These are phyloP conservation scores for Cetradonia linearis DNA, from an alignment of 495 filamentous ascomycete species.

Conservation along the genomic window DNA sequence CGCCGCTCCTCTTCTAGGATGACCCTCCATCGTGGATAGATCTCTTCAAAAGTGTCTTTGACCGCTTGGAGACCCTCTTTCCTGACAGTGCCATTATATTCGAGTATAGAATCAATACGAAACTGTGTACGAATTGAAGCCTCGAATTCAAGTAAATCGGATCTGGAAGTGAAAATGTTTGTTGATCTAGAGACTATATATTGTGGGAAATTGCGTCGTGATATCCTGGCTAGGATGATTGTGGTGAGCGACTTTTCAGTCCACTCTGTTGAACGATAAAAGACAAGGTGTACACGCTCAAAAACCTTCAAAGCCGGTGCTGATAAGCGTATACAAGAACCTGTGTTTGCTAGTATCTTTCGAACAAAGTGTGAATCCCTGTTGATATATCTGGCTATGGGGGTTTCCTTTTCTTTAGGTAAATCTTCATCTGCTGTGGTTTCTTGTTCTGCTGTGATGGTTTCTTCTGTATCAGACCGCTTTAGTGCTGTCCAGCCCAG, in stretches of 20 bases:
- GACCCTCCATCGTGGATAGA: constrained; percentile 69
- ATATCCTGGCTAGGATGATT: constrained; percentile 85
- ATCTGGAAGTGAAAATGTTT: constrained; percentile 74
- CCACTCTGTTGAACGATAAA: constrained; percentile 94
- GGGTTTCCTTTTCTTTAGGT: constrained; percentile 26
- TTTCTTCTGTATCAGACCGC: constrained; percentile 40
- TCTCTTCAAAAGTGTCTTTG: constrained; percentile 58
- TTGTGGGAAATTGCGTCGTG: constrained; percentile 74
- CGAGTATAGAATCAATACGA: constrained; percentile 71
- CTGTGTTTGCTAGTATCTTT: constrained; percentile 73
- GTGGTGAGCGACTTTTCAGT: constrained; percentile 93
- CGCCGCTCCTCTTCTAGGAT: constrained; percentile 66
- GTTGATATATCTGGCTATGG: constrained; percentile 27
- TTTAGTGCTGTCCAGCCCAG: constrained; percentile 52
- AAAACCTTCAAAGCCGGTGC: constrained; percentile 69
- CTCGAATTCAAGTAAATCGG: constrained; percentile 77
- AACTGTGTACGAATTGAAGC: constrained; percentile 74
- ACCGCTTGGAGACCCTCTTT: constrained; percentile 56
- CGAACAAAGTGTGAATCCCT: constrained; percentile 52
- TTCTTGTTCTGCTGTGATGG: constrained; percentile 26
- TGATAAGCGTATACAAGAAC: constrained; percentile 74
- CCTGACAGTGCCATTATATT: constrained; percentile 66
- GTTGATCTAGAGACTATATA: constrained; percentile 85
- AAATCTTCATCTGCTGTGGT: constrained; percentile 15
- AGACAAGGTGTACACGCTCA: constrained; percentile 88